These are phyloP conservation scores for Sextonia rubra DNA, from an alignment of 164 flowering plant genomes.

Conservation along the genomic window DNA sequence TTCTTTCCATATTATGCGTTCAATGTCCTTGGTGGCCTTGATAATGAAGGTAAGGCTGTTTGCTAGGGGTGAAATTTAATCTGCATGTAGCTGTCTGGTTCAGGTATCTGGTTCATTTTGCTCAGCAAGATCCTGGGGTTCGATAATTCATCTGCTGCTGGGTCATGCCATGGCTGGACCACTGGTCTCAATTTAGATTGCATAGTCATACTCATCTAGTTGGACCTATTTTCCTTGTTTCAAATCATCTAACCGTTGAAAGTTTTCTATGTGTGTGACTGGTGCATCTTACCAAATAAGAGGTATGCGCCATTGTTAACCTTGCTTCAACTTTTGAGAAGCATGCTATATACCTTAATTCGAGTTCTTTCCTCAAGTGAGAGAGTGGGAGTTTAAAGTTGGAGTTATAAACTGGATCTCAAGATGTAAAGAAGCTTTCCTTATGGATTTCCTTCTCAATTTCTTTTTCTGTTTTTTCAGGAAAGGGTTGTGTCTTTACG, in stretches of 20 bases:
- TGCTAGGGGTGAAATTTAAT: not conserved
- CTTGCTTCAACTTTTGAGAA: no score
- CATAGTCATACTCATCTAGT: not conserved
- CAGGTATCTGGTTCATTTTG: no score
- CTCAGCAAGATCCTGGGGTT: not conserved
- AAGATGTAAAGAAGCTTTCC: not conserved
- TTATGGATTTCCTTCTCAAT: not conserved
- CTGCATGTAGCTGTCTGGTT: not conserved
- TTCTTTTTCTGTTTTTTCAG: conserved; percentile 29
- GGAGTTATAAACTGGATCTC: not conserved
- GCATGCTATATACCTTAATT: not conserved
- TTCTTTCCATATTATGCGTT: conserved; percentile 97
- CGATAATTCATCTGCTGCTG: not conserved
- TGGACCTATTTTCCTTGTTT: not conserved
- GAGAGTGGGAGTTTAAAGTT: not conserved
- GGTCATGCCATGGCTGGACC: not conserved
- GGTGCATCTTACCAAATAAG: not conserved
- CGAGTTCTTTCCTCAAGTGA: not conserved
- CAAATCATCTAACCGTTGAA: not conserved
- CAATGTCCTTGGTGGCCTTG: conserved; percentile 96
- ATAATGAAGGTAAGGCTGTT: conserved; percentile 54
- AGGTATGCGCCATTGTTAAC: not conserved
- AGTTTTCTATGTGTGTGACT: not conserved
- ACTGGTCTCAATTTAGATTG: not conserved
- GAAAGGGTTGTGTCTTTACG: conserved; percentile 97